Evolutionary conservation across 495 filamentous ascomycete genomes (phyloP).

Genomic region (Aspergillus haitiensis): DNA sequence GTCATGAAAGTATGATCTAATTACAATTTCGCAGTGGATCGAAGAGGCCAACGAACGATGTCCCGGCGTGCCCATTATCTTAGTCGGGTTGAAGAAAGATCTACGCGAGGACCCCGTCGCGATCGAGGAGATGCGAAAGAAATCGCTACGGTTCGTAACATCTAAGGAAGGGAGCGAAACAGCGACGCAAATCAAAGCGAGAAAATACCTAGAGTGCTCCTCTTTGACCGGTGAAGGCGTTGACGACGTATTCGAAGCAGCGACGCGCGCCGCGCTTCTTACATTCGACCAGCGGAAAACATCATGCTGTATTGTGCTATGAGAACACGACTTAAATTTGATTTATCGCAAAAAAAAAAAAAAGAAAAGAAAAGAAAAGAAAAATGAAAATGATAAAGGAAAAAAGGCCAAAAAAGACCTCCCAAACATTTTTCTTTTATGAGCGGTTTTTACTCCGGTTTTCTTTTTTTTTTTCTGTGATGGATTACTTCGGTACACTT

Average conservation of each 20-base stretch:
- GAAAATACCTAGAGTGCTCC: conserved; percentile 97
- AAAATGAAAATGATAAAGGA: no score
- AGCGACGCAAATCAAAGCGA: conserved; percentile 81
- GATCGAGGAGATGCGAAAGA: conserved; percentile 96
- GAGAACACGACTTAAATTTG: conserved; percentile 30
- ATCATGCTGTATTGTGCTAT: conserved; percentile 89
- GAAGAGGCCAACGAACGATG: conserved; percentile 95
- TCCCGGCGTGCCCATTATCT: conserved; percentile 88
- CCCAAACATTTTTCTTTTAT: no score
- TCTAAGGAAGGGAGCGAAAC: conserved; percentile 76
- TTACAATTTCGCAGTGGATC: conserved; percentile 68
- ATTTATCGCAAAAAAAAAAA: no score
- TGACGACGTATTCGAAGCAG: conserved; percentile 98
- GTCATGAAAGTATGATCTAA: conserved; percentile 10
- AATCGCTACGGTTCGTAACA: conserved; percentile 81
- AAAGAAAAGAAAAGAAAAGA: no score
- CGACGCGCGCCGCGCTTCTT: conserved; percentile 89
- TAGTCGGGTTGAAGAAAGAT: conserved; percentile 98
- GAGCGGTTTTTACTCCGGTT: background rate
- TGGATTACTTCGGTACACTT: background rate
- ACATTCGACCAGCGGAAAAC: conserved; percentile 87
- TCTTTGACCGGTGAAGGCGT: conserved; percentile 96
- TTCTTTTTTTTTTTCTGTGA: conserved; percentile 4
- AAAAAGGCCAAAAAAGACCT: no score
- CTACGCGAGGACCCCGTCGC: conserved; percentile 91